Conservation (phyloP, 805 yeast species). For the Komagataella pastoris region DNA sequence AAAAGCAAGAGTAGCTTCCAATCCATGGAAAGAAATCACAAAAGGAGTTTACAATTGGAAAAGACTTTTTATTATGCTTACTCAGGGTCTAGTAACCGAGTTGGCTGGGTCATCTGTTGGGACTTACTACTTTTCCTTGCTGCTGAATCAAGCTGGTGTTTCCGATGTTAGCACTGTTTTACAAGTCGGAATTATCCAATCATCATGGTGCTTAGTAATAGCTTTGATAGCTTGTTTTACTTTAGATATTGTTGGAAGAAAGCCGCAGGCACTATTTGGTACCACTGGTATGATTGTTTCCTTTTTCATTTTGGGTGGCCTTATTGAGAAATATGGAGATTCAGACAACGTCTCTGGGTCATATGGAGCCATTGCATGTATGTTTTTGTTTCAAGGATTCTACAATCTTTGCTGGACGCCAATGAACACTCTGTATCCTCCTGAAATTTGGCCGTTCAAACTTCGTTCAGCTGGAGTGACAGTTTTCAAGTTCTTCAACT, state of each 20-base stretch:
- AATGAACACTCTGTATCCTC: slow-evolving; percentile 13
- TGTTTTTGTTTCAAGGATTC: slow-evolving; percentile 11
- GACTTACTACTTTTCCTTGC: slow-evolving; percentile 20
- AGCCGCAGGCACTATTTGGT: slow-evolving; percentile 9
- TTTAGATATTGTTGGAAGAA: slow-evolving; percentile 14
- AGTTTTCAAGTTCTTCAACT: slow-evolving; percentile 10
- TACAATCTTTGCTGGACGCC: slow-evolving; percentile 15
- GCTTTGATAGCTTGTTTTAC: slow-evolving; percentile 13
- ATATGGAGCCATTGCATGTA: slow-evolving; percentile 12
- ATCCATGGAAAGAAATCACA: slow-evolving; percentile 12
- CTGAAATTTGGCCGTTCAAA: slow-evolving; percentile 12
- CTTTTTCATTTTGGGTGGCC: slow-evolving; percentile 13
- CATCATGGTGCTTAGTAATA: slow-evolving; percentile 5
- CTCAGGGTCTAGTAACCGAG: slow-evolving; percentile 15
- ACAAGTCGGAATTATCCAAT: slow-evolving; percentile 7
- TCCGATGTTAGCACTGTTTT: slow-evolving; percentile 14
- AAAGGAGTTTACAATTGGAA: slow-evolving; percentile 10
- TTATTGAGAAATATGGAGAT: slow-evolving; percentile 10
- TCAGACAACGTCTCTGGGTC: slow-evolving; percentile 10
- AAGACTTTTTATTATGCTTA: slow-evolving; percentile 14
- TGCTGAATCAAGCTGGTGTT: slow-evolving; percentile 14
- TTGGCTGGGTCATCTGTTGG: slow-evolving; percentile 14
- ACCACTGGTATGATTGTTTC: slow-evolving; percentile 13
- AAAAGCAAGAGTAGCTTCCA: slow-evolving; percentile 6
- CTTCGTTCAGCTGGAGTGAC: slow-evolving; percentile 16